phyloP scores from a whole-genome alignment of 1,139 yeast genomes.

The Blastobotrys aristatus region DNA sequence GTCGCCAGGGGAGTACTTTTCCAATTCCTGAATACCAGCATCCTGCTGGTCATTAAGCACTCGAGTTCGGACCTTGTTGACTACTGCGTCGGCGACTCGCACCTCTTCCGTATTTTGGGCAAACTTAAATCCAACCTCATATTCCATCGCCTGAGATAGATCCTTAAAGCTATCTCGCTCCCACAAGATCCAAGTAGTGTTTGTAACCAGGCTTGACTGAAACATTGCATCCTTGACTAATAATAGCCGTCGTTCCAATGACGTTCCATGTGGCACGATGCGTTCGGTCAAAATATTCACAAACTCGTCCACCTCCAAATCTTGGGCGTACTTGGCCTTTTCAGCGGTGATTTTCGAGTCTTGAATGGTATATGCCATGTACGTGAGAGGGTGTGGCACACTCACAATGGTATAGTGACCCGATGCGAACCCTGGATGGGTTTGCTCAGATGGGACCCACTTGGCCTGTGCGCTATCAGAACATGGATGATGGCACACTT shows the following conservation, averaged over 20 bases:
- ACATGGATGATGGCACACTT: constrained; percentile 20
- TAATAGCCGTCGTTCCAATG: constrained; percentile 18
- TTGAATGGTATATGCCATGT: neutral
- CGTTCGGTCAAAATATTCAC: neutral
- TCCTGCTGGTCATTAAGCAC: neutral
- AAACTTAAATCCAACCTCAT: constrained; percentile 23
- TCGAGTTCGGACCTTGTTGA: neutral
- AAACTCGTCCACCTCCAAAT: constrained; percentile 2
- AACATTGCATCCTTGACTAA: constrained; percentile 23
- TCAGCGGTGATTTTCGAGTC: constrained; percentile 1
- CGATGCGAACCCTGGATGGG: constrained; percentile 15
- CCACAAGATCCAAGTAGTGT: constrained; percentile 25
- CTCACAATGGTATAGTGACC: constrained; percentile 21
- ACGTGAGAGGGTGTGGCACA: constrained; percentile 50
- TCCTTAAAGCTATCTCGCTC: constrained; percentile 13
- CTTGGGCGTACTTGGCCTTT: neutral
- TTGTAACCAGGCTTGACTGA: constrained; percentile 16
- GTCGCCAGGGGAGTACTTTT: constrained; percentile 28
- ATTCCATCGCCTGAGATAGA: constrained; percentile 16
- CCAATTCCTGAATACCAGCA: constrained; percentile 16
- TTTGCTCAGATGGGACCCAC: constrained; percentile 6
- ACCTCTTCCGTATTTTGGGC: neutral
- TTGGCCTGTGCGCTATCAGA: neutral
- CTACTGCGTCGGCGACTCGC: neutral
- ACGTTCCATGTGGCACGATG: constrained; percentile 12